A percentile compares a stretch with the other conserved stretches of the same genome.
Evolutionary conservation across 129 eudicot genomes (phyloP).

Genomic region (Solidago caesia): DNA sequence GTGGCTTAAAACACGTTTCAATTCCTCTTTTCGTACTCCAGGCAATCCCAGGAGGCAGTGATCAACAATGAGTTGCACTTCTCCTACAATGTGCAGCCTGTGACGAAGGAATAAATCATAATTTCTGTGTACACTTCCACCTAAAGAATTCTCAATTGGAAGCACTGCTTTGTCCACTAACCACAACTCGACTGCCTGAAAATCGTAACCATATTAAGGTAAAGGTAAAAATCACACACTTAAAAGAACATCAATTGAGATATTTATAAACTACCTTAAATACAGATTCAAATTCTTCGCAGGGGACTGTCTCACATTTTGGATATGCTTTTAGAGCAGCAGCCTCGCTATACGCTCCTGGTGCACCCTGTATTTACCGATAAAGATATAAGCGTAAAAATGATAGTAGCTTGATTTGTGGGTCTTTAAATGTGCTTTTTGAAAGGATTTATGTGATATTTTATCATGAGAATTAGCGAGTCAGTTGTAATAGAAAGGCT

Average conservation of each 20-base stretch:
- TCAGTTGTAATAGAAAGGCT: too few relatives aligned
- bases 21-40: neutral
- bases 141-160: neutral
- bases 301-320: neutral
- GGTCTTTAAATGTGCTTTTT: too few relatives aligned
- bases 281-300: neutral
- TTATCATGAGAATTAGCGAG: too few relatives aligned
- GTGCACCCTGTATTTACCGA: neutral
- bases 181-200: slow-evolving; percentile 13
- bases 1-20: neutral
- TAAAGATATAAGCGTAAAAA: too few relatives aligned
- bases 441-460: too few relatives aligned
- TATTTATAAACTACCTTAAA: neutral
- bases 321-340: neutral
- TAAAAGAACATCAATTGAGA: too few relatives aligned
- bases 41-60: slow-evolving; percentile 6
- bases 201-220: neutral
- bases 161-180: slow-evolving; percentile 13
- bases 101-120: slow-evolving; percentile 1
- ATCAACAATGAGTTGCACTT: neutral
- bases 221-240: neutral
- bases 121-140: neutral
- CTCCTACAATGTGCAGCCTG: slow-evolving; percentile 15
- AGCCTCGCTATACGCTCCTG: neutral
- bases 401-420: too few relatives aligned